phyloP scores from a whole-genome alignment of 2,329 filamentous ascomycete genomes.

The Claviceps maximensis region DNA sequence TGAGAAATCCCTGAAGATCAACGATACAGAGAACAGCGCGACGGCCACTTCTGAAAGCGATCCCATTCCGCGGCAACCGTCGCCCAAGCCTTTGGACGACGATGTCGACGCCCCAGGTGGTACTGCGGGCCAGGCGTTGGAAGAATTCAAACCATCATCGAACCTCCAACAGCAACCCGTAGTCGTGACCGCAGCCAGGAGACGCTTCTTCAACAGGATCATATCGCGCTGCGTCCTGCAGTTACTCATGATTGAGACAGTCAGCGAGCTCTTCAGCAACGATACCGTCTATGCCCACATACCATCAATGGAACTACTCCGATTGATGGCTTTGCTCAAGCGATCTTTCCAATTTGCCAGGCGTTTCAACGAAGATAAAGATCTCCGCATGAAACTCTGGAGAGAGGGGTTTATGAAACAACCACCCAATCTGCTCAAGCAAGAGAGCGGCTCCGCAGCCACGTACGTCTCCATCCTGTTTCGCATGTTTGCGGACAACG shows the following conservation, averaged over 20 bases:
- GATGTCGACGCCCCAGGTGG: conserved; percentile 20
- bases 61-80: conserved; percentile 16
- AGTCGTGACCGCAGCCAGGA: conserved; percentile 81
- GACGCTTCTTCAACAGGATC: conserved; percentile 97
- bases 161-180: conserved; percentile 76
- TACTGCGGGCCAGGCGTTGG: conserved; percentile 38
- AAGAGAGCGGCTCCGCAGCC: conserved; percentile 82
- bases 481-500: conserved; percentile 89
- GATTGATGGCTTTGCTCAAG: conserved; percentile 88
- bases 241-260: conserved; percentile 97
- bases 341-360: conserved; percentile 95
- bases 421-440: conserved; percentile 91
- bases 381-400: conserved; percentile 87
- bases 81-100: conserved; percentile 20
- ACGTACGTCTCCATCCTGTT: conserved; percentile 95
- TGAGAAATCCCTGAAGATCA: conserved; percentile 48
- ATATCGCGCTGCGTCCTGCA: conserved; percentile 97
- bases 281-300: conserved; percentile 90
- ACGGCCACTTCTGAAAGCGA: conserved; percentile 18
- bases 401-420: conserved; percentile 99
- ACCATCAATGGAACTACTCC: conserved; percentile 74
- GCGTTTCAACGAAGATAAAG: conserved; percentile 95
- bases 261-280: conserved; percentile 96
- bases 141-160: conserved; percentile 74
- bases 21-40: conserved; percentile 33